Percentiles rank a stretch among this genome's conserved stretches.
Evolutionary conservation across 805 yeast genomes (phyloP).

Genomic region (Ogataea trehaloabstinens): DNA sequence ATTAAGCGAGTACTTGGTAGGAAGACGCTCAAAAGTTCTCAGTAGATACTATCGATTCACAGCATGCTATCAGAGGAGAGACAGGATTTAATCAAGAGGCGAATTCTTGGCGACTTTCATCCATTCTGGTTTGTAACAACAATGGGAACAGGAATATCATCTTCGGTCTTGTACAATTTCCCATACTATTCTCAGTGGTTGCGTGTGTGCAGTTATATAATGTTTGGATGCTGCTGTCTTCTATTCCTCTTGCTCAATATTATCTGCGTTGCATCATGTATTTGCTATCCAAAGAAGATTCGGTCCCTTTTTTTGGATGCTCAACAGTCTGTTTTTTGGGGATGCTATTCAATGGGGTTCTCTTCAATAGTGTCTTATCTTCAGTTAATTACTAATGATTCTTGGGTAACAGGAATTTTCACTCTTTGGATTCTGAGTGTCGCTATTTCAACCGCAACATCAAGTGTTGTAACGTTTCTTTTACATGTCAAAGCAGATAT

Average conservation of each 20-base stretch:
- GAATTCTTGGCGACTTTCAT: slow-evolving; percentile 25
- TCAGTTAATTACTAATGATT: too few species aligned
- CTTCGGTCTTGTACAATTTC: slow-evolving; percentile 58
- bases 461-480: background rate
- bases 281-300: background rate
- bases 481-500: background rate
- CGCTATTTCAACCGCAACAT: background rate
- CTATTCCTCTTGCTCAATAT: slow-evolving; percentile 63
- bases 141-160: slow-evolving; percentile 86
- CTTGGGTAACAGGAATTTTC: background rate
- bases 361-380: background rate
- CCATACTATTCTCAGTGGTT: slow-evolving; percentile 34
- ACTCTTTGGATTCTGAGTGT: background rate
- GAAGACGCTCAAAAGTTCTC: too few species aligned
- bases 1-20: too few species aligned
- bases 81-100: background rate
- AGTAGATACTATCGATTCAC: too few species aligned
- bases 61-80: background rate
- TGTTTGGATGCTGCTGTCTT: slow-evolving; percentile 41
- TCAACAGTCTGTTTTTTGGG: background rate
- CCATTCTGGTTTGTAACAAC: slow-evolving; percentile 68
- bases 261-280: slow-evolving; percentile 24
- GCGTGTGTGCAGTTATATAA: background rate
- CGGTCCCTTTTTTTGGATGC: background rate
- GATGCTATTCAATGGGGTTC: background rate